Evolutionary conservation across 202 grass and related monocot species (phyloP).

Genomic region (Hordeum pubiflorum): DNA sequence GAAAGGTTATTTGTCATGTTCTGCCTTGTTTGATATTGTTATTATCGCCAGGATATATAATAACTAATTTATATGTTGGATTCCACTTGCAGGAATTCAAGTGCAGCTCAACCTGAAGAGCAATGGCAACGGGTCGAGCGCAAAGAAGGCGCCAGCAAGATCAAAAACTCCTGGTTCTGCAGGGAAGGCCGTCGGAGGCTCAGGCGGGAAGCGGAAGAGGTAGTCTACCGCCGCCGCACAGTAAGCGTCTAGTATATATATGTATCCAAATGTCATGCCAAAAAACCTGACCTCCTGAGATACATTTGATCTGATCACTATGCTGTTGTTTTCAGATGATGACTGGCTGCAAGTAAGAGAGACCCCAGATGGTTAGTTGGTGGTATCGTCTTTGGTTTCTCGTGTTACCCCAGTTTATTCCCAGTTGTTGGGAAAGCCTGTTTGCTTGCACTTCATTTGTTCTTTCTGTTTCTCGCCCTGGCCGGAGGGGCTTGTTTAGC

Average conservation of each 20-base stretch:
- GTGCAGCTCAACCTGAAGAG: slow-evolving; percentile 86
- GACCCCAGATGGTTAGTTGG: not conserved
- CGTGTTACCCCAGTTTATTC: too few relatives aligned
- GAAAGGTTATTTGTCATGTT: slow-evolving; percentile 53
- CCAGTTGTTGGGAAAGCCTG: too few relatives aligned
- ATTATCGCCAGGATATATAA: not conserved
- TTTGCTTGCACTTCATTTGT: too few relatives aligned
- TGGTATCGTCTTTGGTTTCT: not conserved
- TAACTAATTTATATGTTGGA: not conserved
- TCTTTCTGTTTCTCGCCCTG: too few relatives aligned
- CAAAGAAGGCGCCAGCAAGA: slow-evolving; percentile 55
- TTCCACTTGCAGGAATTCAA: slow-evolving; percentile 55
- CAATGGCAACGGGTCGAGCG: slow-evolving; percentile 23
- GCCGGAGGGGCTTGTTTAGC: too few relatives aligned
- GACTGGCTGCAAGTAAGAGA: too few relatives aligned
- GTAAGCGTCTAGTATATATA: not conserved
- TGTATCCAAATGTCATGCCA: too few relatives aligned
- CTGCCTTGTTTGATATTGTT: not conserved
- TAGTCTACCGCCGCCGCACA: not conserved
- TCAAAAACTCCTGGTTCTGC: slow-evolving; percentile 38
- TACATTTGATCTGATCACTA: not conserved
- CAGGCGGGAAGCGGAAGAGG: slow-evolving; percentile 72
- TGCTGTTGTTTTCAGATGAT: not conserved
- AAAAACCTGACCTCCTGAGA: not conserved
- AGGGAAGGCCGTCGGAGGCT: slow-evolving; percentile 35